Evolutionary conservation across 305 asterid genomes (phyloP).

Genomic region (Ilex paraguariensis): DNA sequence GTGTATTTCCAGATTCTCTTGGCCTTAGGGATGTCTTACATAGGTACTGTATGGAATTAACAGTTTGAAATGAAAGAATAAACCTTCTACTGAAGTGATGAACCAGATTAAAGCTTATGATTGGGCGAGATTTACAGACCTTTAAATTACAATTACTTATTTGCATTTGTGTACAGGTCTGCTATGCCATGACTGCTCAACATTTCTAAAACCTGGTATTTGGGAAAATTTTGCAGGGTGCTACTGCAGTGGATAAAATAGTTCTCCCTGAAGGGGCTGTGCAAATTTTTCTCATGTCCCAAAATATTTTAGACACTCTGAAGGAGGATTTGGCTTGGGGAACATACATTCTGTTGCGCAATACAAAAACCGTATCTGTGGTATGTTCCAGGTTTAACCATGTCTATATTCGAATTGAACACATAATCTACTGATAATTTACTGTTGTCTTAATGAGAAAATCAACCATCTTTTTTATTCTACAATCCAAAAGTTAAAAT

Average conservation of each 20-base stretch:
- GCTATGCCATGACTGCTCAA: neutral
- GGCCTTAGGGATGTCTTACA: neutral
- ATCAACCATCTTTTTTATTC: neutral
- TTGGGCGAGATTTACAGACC: neutral
- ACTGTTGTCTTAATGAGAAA: neutral
- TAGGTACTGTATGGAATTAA: neutral
- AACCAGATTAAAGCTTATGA: neutral
- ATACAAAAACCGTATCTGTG: slow-evolving; percentile 83
- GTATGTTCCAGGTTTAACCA: slow-evolving; percentile 33
- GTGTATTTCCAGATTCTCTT: too few relatives aligned
- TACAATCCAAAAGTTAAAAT: neutral
- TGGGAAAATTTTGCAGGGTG: slow-evolving; percentile 46
- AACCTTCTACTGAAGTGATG: too few relatives aligned
- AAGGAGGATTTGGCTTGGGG: slow-evolving; percentile 98
- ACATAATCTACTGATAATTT: neutral
- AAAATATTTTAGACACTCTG: slow-evolving; percentile 35
- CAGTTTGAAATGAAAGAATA: neutral
- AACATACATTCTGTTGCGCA: slow-evolving; percentile 69
- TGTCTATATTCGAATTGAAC: slow-evolving; percentile 8
- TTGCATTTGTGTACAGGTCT: slow-evolving; percentile 4
- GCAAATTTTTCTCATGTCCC: slow-evolving; percentile 71
- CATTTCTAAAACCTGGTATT: neutral
- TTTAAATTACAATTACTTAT: neutral
- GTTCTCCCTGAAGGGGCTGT: slow-evolving; percentile 59
- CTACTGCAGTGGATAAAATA: slow-evolving; percentile 47